Evolutionary conservation across 257 asterid genomes (phyloP), one percentile per base, ranked within the genome.

Genomic region (Pogostemon cablin): DNA sequence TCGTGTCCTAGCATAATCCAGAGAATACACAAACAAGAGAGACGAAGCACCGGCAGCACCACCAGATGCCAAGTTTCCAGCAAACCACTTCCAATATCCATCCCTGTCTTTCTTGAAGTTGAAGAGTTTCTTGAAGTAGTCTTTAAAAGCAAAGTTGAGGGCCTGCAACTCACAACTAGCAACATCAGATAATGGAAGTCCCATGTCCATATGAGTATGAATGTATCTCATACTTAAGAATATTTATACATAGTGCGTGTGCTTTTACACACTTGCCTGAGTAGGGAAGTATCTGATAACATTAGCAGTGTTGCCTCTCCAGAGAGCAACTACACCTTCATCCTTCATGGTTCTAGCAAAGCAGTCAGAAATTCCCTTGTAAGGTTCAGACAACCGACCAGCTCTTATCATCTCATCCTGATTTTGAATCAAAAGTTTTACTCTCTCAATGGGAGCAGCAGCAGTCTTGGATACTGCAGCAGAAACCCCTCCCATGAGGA

Each of bases 401-500:
- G 91, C 75, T 79, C 84, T 85, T 65, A 89, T 85, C 91, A 89
- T 79, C 83, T 85, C 96, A 56, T 84, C 96, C 81, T 89, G 91
- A 81, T 89, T 89, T 71, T 89, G 91, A 79, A 89, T 78, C 81
- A 89, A 69, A 39, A 89, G 93, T 78, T 89, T 89, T n/a, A 89
- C 88, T 72, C 96, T 80, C 85, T 89, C 93, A 52, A 89, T 89
- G 2, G 96, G 96, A 57, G 96, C 96, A 68, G 93, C 93, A 57
- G 88, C 89, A 34, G 85, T 80, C 77, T 87, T 87, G 43, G 93
- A 87, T 57, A 89, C 91, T 39, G 93, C 91, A 42, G 90, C 96
- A 72, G 93, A 83, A 73, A 89, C 93, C 68, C 93, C 96, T 81
- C 96, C 96, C 96, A 85, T 87, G 75, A 89, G 91, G 77, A 89